Evolutionary conservation across 106 monocot genomes (phyloP).

Genomic region (Apostasia ramifera): DNA sequence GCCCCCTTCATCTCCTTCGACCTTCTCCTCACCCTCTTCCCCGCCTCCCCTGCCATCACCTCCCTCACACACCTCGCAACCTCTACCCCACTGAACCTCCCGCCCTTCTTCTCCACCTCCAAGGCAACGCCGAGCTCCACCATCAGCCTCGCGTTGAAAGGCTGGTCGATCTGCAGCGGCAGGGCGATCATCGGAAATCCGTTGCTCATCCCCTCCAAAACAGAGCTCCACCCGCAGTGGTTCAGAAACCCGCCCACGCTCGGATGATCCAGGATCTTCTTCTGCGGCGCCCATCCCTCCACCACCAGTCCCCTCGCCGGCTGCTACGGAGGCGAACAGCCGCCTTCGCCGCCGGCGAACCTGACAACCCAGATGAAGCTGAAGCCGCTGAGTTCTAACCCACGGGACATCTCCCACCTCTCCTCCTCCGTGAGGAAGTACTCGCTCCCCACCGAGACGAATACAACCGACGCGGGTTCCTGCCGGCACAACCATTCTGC

Average conservation of each 20-base stretch:
- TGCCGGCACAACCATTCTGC: constrained; percentile 34
- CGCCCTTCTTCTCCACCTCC: constrained; percentile 15
- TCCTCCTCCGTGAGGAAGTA: constrained; percentile 62
- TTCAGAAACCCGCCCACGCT: constrained; percentile 43
- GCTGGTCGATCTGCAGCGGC: constrained; percentile 62
- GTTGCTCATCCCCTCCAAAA: constrained; percentile 39
- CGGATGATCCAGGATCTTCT: constrained; percentile 34
- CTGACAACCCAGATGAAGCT: constrained; percentile 57
- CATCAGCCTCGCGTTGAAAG: constrained; percentile 35
- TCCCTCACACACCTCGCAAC: constrained; percentile 21
- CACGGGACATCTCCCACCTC: constrained; percentile 36
- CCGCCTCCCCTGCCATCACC: constrained; percentile 13
- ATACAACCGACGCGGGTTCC: constrained; percentile 34
- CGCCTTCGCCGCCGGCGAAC: neutral
- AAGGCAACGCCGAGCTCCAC: constrained; percentile 38
- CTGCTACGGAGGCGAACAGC: constrained; percentile 14
- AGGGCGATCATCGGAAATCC: constrained; percentile 43
- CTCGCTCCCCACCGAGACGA: constrained; percentile 70
- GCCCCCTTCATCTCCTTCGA: constrained; percentile 28
- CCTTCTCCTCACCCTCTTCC: constrained; percentile 22
- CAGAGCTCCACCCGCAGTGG: constrained; percentile 64
- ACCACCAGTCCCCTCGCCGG: constrained; percentile 27
- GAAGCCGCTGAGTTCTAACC: constrained; percentile 43
- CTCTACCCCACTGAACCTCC: constrained; percentile 24
- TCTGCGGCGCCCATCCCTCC: constrained; percentile 66